Base-by-base conservation (phyloP, 1,284 basidiomycete species). In the Peniophora sp. region DNA sequence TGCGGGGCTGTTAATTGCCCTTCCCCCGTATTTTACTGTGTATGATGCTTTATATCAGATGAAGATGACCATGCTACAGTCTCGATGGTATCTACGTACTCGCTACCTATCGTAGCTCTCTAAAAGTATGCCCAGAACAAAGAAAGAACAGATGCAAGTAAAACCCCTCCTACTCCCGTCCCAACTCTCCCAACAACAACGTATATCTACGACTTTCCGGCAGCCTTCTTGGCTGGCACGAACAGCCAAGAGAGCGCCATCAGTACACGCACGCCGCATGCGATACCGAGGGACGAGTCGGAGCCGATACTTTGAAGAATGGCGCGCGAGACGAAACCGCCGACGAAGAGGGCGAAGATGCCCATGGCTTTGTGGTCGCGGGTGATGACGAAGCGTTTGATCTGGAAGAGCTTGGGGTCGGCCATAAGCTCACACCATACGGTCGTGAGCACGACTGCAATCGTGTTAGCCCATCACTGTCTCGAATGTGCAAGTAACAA, bases 371-470 rank as follows among this genome's bases (percentile, higher is more conserved):
- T 82, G 65, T 90, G 82, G 63, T 93, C 90, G 35, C 90, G 81
- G 2, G 82, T 73, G 25, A 67, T 68, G 53, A 86, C 73, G 51
- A 73, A 68, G 34, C 72, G 65, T 39, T 72, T 71, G 44, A 80
- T 45, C 32, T 66, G 68, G 72, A 83, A 86, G 9, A 93, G 73
- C 45, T 78, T 69, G 0, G 90, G 89, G 63, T 92, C 89, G 48
- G 83, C 82, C 72, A 89, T 76, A 50, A 93, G 78, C 65, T 93
- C 89, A 52, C 90, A 88, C 89, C 89, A 93, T 19, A 89, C 81
- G 8, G 89, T 90, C 5, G 87, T 91, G 19, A 89, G 71, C 46
- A 83, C 80, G 51, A 83, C 81, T 79, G 12, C 27, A 32, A 32
- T 5, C 27, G 12, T 55, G 10, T 12, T 19, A 38, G 20, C 25